Evolutionary conservation across 208 protist species (phyloP).

Genomic region (Lotmaria passim): DNA sequence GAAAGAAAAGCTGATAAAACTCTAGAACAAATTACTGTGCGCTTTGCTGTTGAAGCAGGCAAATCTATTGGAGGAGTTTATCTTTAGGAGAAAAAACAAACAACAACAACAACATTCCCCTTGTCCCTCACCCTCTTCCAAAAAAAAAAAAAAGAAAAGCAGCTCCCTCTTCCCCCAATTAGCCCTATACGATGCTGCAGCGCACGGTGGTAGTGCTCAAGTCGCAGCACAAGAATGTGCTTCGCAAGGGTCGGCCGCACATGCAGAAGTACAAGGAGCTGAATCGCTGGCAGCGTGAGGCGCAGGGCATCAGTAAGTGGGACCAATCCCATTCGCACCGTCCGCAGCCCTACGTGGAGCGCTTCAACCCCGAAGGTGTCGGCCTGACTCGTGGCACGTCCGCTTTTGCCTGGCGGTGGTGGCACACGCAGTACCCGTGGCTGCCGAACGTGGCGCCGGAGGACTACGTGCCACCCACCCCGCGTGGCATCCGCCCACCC

Average conservation of each 20-base stretch:
- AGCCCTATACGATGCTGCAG: conserved; percentile 50
- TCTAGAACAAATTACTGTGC: too few relatives aligned
- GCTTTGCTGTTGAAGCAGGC: too few relatives aligned
- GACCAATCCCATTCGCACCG: conserved; percentile 88
- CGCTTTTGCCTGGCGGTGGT: conserved; percentile 87
- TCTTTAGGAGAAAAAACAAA: too few relatives aligned
- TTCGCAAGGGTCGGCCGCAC: conserved; percentile 76
- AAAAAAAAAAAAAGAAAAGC: not conserved
- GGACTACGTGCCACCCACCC: conserved; percentile 43
- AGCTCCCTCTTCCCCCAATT: not conserved
- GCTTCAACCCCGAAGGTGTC: conserved; percentile 90
- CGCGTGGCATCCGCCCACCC: conserved; percentile 55
- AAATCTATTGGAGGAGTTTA: too few relatives aligned
- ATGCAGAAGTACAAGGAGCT: conserved; percentile 89
- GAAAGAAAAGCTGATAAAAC: too few relatives aligned
- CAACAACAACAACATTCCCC: too few relatives aligned
- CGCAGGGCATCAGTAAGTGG: conserved; percentile 90
- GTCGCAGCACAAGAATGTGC: conserved; percentile 87
- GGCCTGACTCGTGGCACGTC: conserved; percentile 86
- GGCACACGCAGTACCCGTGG: conserved; percentile 92
- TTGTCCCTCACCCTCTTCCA: too few relatives aligned
- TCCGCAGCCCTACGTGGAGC: conserved; percentile 72
- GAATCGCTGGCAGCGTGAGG: conserved; percentile 91
- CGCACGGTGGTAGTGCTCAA: conserved; percentile 45
- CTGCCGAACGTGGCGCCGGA: conserved; percentile 82